Conservation (phyloP, 164 flowering plant species). For the Berberis vulgaris region DNA sequence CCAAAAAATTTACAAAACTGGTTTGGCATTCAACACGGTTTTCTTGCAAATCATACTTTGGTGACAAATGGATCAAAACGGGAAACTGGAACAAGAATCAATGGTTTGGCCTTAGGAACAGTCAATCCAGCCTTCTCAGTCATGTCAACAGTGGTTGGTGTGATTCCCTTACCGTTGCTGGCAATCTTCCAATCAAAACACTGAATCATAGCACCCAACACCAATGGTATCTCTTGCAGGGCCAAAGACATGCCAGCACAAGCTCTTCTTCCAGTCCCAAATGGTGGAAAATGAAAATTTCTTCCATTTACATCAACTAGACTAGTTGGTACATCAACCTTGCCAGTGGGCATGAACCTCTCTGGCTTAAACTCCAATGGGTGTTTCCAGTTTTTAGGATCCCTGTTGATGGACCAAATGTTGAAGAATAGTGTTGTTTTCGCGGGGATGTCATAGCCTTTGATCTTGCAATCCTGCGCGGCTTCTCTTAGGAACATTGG, state of each 20-base stretch:
- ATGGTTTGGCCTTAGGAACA: neutral
- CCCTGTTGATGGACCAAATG: constrained; percentile 3
- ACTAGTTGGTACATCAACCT: neutral
- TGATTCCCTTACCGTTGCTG: neutral
- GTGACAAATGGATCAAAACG: neutral
- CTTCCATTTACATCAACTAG: constrained; percentile 2
- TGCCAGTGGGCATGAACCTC: constrained; percentile 4
- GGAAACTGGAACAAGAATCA: neutral
- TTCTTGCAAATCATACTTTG: no score
- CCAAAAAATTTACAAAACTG: no score
- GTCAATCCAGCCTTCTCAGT: neutral
- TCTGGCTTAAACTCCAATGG: constrained; percentile 9
- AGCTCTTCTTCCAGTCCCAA: constrained; percentile 7
- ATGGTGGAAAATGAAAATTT: constrained; percentile 2
- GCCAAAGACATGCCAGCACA: constrained; percentile 5
- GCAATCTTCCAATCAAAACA: constrained; percentile 11
- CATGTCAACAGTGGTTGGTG: neutral
- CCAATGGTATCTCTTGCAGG: neutral
- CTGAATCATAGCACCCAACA: constrained; percentile 6
- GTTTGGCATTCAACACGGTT: no score
- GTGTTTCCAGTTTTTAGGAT: constrained; percentile 8
- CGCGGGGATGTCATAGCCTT: constrained; percentile 4
- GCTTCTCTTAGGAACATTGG: constrained; percentile 6
- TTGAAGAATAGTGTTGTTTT: constrained; percentile 6
- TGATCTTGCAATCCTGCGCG: constrained; percentile 1